These are phyloP conservation scores for Colletotrichum paranaense DNA, from an alignment of 2,329 filamentous ascomycete species.

Conservation along the genomic window DNA sequence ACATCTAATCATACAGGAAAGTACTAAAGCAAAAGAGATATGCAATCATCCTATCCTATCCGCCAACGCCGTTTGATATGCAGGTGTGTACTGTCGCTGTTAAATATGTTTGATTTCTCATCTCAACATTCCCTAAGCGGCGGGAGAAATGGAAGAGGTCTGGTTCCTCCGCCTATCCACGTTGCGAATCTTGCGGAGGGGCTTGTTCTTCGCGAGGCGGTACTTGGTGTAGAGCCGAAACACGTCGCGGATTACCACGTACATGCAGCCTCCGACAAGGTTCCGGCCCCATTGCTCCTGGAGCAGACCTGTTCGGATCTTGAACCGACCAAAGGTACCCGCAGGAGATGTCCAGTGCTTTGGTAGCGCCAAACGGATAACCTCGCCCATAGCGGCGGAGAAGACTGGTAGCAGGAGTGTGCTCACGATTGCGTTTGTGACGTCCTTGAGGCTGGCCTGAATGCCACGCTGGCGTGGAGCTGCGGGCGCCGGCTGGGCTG, in stretches of 20 bases:
- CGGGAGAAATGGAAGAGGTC: background rate
- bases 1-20: background rate
- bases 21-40: background rate
- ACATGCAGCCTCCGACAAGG: constrained; percentile 87
- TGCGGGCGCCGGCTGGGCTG: constrained; percentile 34
- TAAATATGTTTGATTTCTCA: background rate
- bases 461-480: constrained; percentile 41
- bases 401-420: constrained; percentile 83
- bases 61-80: constrained; percentile 21
- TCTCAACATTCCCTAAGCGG: no score
- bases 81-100: constrained; percentile 4
- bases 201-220: constrained; percentile 66
- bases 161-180: constrained; percentile 58
- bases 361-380: constrained; percentile 77
- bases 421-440: constrained; percentile 62
- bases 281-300: constrained; percentile 91
- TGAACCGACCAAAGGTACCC: constrained; percentile 41
- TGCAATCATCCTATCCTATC: background rate
- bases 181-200: constrained; percentile 65
- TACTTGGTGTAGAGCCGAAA: constrained; percentile 73
- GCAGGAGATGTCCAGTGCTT: constrained; percentile 68
- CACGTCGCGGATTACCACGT: constrained; percentile 82
- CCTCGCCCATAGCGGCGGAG: constrained; percentile 80
- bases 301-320: constrained; percentile 71
- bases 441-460: constrained; percentile 51